These are phyloP conservation scores for Anisodus tanguticus DNA, from an alignment of 257 asterid genomes.

Conservation along the genomic window DNA sequence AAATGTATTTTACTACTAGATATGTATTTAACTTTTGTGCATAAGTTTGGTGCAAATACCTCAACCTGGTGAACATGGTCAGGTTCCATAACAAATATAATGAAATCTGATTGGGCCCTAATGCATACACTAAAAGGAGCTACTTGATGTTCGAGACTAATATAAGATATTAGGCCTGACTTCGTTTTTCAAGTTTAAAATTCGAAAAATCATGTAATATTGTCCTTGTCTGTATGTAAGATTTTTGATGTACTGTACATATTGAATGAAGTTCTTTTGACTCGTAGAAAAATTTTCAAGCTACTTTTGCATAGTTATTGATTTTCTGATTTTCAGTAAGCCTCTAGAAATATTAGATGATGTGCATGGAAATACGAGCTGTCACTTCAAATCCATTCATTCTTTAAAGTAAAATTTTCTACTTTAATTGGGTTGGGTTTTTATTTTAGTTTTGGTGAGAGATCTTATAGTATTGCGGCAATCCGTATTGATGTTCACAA, in stretches of 20 bases:
- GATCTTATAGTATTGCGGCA: not conserved
- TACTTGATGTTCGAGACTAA: not conserved
- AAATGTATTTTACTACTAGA: constrained; percentile 9
- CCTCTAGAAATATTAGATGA: constrained; percentile 11
- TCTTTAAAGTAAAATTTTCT: not conserved
- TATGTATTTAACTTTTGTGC: not conserved
- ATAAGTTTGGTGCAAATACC: not conserved
- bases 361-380: not conserved
- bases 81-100: constrained; percentile 1
- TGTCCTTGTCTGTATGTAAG: not conserved
- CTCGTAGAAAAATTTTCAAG: not conserved
- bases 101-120: constrained; percentile 1
- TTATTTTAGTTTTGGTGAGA: not conserved
- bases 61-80: not conserved
- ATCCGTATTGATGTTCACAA: not conserved
- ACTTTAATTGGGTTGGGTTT: not conserved
- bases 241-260: constrained; percentile 5
- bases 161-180: not conserved
- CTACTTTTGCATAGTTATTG: constrained; percentile 22
- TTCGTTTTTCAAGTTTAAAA: not conserved
- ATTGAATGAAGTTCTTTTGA: not conserved
- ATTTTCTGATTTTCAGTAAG: constrained; percentile 10
- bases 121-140: constrained; percentile 8
- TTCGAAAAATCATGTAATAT: not conserved
- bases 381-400: not conserved